Evolutionary conservation across 805 yeast genomes (phyloP).

Genomic region (Cyberlindnera petersonii): DNA sequence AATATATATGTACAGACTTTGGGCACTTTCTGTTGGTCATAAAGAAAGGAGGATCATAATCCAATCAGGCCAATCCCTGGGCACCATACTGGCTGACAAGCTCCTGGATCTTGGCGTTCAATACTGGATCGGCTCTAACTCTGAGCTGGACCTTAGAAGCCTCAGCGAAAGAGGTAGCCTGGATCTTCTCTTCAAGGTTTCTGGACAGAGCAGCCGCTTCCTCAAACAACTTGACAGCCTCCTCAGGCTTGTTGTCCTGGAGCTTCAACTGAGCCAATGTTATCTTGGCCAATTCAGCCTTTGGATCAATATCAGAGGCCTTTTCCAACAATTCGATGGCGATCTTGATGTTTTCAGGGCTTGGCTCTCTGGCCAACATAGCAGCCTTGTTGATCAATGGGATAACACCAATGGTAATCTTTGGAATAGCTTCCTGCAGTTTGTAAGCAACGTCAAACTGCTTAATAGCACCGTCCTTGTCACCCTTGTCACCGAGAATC

Average conservation of each 20-base stretch:
- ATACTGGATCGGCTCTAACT: conserved; percentile 64
- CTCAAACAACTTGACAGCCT: conserved; percentile 78
- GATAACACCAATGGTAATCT: conserved; percentile 77
- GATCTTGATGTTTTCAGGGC: conserved; percentile 41
- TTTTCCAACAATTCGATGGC: conserved; percentile 64
- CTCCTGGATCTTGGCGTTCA: conserved; percentile 60
- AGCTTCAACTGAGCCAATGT: conserved; percentile 89
- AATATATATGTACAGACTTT: too few species aligned
- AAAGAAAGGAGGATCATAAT: not conserved
- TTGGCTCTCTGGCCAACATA: conserved; percentile 51
- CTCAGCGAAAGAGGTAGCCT: conserved; percentile 87
- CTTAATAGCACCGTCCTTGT: conserved; percentile 63
- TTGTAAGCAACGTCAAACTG: conserved; percentile 85
- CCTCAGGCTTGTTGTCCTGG: conserved; percentile 77
- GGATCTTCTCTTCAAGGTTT: conserved; percentile 79
- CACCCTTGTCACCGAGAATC: conserved; percentile 78
- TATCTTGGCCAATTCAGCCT: conserved; percentile 82
- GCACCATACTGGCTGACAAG: conserved; percentile 41
- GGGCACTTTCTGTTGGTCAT: too few species aligned
- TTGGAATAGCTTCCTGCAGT: conserved; percentile 67
- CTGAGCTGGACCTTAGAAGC: conserved; percentile 87
- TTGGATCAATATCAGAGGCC: conserved; percentile 83
- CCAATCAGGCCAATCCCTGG: conserved; percentile 6
- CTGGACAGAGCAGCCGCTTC: conserved; percentile 80
- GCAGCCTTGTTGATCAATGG: conserved; percentile 91